Percentiles rank a stretch among this genome's conserved stretches.
These are phyloP conservation scores for Talaromyces adpressus DNA, from an alignment of 495 filamentous ascomycete species.

Conservation along the genomic window DNA sequence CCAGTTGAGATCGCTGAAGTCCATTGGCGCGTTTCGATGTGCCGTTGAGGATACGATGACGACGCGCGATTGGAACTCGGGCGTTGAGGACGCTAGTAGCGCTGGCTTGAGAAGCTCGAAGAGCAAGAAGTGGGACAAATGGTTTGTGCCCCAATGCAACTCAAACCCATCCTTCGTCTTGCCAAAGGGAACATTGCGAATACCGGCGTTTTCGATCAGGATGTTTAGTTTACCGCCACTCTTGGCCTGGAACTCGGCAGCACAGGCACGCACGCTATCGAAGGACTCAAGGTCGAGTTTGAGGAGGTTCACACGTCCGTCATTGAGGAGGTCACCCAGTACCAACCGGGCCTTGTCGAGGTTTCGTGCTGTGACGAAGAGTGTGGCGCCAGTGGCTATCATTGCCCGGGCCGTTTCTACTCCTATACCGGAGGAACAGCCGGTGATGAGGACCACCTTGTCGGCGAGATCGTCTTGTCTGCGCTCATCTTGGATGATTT, in stretches of 20 bases:
- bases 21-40: constrained; percentile 18
- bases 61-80: constrained; percentile 36
- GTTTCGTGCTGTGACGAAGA: constrained; percentile 37
- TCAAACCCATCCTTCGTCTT: constrained; percentile 38
- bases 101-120: constrained; percentile 38
- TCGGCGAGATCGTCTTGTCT: constrained; percentile 26
- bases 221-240: constrained; percentile 29
- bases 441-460: constrained; percentile 45
- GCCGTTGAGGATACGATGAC: constrained; percentile 32
- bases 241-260: constrained; percentile 30
- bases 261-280: constrained; percentile 31
- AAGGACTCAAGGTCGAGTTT: constrained; percentile 39
- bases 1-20: constrained; percentile 19
- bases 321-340: constrained; percentile 11
- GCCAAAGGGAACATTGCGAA: constrained; percentile 37
- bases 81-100: constrained; percentile 28
- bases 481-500: constrained; percentile 42
- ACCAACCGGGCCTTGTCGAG: constrained; percentile 21
- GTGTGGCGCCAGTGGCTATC: constrained; percentile 35
- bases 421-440: constrained; percentile 42
- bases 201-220: constrained; percentile 40
- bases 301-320: constrained; percentile 18
- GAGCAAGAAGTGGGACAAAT: constrained; percentile 42
- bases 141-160: constrained; percentile 39
- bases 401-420: constrained; percentile 42